Conservation (phyloP, 2,329 filamentous ascomycete species). For the Colletotrichum sojae region DNA sequence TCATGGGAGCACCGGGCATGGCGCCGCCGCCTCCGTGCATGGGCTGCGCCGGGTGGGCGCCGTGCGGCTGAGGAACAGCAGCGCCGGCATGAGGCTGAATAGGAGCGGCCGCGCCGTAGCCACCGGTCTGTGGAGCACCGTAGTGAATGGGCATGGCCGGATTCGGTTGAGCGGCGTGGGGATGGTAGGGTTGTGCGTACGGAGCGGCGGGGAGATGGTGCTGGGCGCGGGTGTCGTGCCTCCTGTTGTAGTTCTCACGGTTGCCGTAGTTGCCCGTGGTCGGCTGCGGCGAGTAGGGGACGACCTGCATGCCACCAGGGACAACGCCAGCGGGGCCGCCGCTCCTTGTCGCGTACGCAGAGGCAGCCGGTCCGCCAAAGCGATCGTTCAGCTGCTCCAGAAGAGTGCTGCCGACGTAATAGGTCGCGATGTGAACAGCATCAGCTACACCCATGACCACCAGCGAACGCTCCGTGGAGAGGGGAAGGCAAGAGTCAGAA, state of each 20-base stretch:
- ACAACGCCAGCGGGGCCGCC: conserved; percentile 94
- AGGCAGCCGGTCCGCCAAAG: conserved; percentile 94
- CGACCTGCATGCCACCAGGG: conserved; percentile 97
- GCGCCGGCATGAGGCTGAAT: conserved; percentile 81
- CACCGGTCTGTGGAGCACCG: conserved; percentile 72
- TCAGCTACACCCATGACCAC: conserved; percentile 98
- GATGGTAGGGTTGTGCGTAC: conserved; percentile 82
- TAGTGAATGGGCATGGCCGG: conserved; percentile 83
- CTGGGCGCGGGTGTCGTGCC: conserved; percentile 76
- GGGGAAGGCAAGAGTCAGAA: conserved; percentile 92
- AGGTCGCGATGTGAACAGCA: conserved; percentile 98
- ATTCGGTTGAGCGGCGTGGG: conserved; percentile 73
- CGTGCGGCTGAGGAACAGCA: conserved; percentile 65
- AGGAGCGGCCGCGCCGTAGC: conserved; percentile 84
- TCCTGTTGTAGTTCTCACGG: conserved; percentile 84
- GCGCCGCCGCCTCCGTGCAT: conserved; percentile 73
- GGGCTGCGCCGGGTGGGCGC: conserved; percentile 75
- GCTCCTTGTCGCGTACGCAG: conserved; percentile 96
- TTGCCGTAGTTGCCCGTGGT: conserved; percentile 94
- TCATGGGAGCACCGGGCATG: conserved; percentile 85
- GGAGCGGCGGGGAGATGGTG: conserved; percentile 79
- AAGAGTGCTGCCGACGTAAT: conserved; percentile 98
- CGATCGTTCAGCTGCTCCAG: conserved; percentile 97
- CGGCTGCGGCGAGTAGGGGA: conserved; percentile 96
- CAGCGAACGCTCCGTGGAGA: conserved; percentile 97